Conservation (phyloP, 192 early-diverging fungal species). For the Coemansia sp. region DNA sequence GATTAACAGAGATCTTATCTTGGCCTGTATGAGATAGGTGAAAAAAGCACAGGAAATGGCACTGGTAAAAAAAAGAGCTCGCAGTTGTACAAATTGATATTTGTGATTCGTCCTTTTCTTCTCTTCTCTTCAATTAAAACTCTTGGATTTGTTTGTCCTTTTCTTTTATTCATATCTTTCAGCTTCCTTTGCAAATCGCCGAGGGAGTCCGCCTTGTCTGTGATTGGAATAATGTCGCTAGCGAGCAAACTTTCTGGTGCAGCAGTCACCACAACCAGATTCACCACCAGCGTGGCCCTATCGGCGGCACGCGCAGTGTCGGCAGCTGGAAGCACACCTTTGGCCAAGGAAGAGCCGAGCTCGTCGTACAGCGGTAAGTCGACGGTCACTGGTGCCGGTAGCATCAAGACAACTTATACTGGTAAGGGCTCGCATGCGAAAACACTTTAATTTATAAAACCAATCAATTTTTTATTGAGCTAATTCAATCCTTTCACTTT, state of each 20-base stretch:
- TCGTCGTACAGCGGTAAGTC: slow-evolving; percentile 33
- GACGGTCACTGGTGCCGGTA: slow-evolving; percentile 24
- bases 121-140: neutral
- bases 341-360: slow-evolving; percentile 29
- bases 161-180: neutral
- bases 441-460: too few species aligned
- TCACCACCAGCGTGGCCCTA: slow-evolving; percentile 47
- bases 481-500: neutral
- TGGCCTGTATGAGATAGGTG: too few species aligned
- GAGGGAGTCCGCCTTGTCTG: neutral
- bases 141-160: neutral
- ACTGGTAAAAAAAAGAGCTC: too few species aligned
- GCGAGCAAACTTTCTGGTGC: slow-evolving; percentile 41
- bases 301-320: slow-evolving; percentile 32
- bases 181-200: neutral
- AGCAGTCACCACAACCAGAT: slow-evolving; percentile 50
- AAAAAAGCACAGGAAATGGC: too few species aligned
- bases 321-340: slow-evolving; percentile 25
- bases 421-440: slow-evolving; percentile 20
- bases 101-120: neutral
- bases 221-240: slow-evolving; percentile 34
- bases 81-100: neutral
- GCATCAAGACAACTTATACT: slow-evolving; percentile 39
- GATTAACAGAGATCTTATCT: too few species aligned
- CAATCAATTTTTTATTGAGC: neutral